These are phyloP conservation scores for Exophiala mesophila DNA, from an alignment of 2,329 filamentous ascomycete genomes.

Conservation along the genomic window DNA sequence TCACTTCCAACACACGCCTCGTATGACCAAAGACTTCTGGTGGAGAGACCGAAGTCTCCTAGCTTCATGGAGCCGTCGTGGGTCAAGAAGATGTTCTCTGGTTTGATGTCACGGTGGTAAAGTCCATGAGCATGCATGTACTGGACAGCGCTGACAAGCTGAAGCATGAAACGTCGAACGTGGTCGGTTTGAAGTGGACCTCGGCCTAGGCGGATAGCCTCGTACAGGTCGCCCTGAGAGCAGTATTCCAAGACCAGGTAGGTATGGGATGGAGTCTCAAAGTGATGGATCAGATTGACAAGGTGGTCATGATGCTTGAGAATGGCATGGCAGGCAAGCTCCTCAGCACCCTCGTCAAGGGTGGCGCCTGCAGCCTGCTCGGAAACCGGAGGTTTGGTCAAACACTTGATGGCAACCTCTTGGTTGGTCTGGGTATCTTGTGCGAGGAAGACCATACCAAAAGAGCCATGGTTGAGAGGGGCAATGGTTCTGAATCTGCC, in stretches of 20 bases:
- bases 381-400: conserved; percentile 70
- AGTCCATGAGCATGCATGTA: conserved; percentile 88
- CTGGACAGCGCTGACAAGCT: conserved; percentile 82
- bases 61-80: conserved; percentile 88
- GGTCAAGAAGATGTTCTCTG: conserved; percentile 95
- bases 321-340: conserved; percentile 66
- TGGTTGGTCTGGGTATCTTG: conserved; percentile 71
- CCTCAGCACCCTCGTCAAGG: conserved; percentile 55
- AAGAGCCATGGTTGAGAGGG: conserved; percentile 96
- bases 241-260: conserved; percentile 96
- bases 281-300: conserved; percentile 85
- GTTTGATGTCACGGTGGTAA: conserved; percentile 98
- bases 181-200: conserved; percentile 93
- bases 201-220: conserved; percentile 84
- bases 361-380: conserved; percentile 41
- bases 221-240: conserved; percentile 90
- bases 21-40: conserved; percentile 81
- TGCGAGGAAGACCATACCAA: conserved; percentile 96
- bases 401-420: conserved; percentile 89
- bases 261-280: conserved; percentile 84
- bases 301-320: conserved; percentile 82
- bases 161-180: conserved; percentile 93
- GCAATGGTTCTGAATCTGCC: conserved; percentile 88
- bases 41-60: conserved; percentile 92
- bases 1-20: conserved; percentile 95